These are phyloP conservation scores for Casuarina equisetifolia DNA, from an alignment of 306 rosid genomes.

Conservation along the genomic window DNA sequence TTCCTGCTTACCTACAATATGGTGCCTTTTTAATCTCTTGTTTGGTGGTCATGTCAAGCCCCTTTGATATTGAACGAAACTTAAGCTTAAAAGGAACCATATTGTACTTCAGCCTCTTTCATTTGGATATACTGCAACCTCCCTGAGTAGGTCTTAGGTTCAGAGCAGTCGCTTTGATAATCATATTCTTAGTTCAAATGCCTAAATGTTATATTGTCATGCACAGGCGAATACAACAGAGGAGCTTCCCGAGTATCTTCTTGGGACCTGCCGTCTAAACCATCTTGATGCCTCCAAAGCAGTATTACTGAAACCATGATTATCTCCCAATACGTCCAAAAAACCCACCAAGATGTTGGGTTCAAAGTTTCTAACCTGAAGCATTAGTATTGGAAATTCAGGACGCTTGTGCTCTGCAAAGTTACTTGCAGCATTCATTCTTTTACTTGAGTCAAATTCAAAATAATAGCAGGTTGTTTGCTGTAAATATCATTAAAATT, in stretches of 20 bases:
- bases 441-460: constrained; percentile 43
- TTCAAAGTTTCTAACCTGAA: not conserved
- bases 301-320: constrained; percentile 39
- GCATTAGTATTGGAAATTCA: constrained; percentile 27
- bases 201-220: not conserved
- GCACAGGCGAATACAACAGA: constrained; percentile 71
- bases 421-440: constrained; percentile 34
- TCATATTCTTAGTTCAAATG: not conserved
- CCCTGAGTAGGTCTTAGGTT: not conserved
- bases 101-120: not conserved
- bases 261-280: constrained; percentile 85
- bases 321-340: not conserved
- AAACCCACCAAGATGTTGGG: constrained; percentile 11
- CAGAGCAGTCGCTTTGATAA: not conserved
- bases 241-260: constrained; percentile 78
- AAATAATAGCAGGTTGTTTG: constrained; percentile 28
- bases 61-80: not conserved
- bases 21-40: not conserved
- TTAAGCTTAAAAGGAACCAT: not conserved
- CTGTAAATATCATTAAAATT: constrained; percentile 39
- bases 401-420: constrained; percentile 32
- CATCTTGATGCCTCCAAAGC: constrained; percentile 76
- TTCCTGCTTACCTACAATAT: not conserved
- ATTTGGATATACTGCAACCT: not conserved
- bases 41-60: not conserved